Base-by-base conservation (phyloP, 2,329 filamentous ascomycete genomes). In the Nemania sp. region DNA sequence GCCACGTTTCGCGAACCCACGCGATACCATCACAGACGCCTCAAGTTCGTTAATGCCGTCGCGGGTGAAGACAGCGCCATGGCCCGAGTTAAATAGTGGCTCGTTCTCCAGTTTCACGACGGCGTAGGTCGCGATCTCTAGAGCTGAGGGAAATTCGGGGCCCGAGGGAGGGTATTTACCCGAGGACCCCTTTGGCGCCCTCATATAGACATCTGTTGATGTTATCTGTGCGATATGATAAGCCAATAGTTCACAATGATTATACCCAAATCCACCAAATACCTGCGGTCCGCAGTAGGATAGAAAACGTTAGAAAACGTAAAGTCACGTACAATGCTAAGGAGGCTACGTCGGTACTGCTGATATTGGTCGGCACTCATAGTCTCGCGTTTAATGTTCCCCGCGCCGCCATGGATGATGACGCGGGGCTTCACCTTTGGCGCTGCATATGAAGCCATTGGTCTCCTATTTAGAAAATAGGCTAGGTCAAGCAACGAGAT, bases 1-100 rank as follows among this genome's bases (percentile, higher is more conserved):
- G 18, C 90, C 93, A 41, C 93, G 88, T 83, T 97, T 97, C 47
- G 88, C 86, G 64, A 84, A 83, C 0, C 90, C 91, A 29, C 85
- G 85, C 1, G 91, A 92, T 0, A 97, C 92, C 93, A 97, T 97
- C 59, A 97, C 88, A 8, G 89, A 92, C 1, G 93, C 92, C 80
- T 97, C 94, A 69, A 97, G 89, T 81, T 97, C 92, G 78, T 94
- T 94, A 70, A 90, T 87, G 20, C 94, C 94, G 72, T 91, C 90
- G 58, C 90, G 88, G 0, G 93, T 97, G 79, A 97, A 97, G 22
- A 97, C 93, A 58, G 93, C 92, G 61, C 94, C 94, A 74, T 89
- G 90, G 7, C 90, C 93, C 65, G 90, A 89, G 81, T 97, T 97
- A 86, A 96, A 97, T 4, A 97, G 87, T 1, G 90, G 86, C 75